Percentiles rank a stretch among this genome's conserved stretches.
phyloP scores from a whole-genome alignment of 192 early-diverging fungal genomes.

The Rhizophagus clarus region DNA sequence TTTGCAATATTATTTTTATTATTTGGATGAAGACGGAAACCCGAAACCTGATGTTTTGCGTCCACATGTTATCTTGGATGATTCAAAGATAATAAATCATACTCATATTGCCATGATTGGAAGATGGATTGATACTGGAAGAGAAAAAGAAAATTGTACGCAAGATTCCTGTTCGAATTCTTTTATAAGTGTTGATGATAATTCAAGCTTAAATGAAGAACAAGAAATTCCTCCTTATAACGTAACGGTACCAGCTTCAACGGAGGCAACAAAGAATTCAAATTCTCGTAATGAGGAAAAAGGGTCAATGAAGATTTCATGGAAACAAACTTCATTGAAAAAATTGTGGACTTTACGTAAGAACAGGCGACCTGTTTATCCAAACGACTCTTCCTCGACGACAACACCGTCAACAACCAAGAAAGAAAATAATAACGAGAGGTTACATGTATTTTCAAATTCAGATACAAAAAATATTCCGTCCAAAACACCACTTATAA shows the following conservation, averaged over 20 bases:
- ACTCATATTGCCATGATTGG: conserved; percentile 8
- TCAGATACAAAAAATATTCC: not conserved
- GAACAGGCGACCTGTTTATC: not conserved
- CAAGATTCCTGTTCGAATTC: not conserved
- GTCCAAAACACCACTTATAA: not conserved
- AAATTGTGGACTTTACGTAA: conserved; percentile 6
- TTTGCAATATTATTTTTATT: conserved; percentile 5
- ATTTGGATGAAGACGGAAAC: conserved; percentile 7
- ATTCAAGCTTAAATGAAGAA: not conserved
- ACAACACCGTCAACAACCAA: not conserved
- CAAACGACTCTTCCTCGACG: not conserved
- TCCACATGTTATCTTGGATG: conserved; percentile 8
- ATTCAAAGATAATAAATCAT: conserved; percentile 25
- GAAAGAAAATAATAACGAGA: not conserved
- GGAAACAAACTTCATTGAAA: not conserved
- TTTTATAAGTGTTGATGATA: not conserved
- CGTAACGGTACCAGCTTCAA: not conserved
- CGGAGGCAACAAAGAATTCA: not conserved
- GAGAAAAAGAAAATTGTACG: not conserved
- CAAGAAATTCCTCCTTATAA: not conserved
- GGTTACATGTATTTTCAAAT: not conserved
- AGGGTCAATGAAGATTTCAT: not conserved
- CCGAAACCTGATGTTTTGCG: not conserved
- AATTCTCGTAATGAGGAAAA: not conserved
- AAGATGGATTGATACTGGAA: conserved; percentile 22